Percentiles rank a stretch among this genome's conserved stretches.
phyloP scores from a whole-genome alignment of 495 filamentous ascomycete species.

The Parmelia sp. region DNA sequence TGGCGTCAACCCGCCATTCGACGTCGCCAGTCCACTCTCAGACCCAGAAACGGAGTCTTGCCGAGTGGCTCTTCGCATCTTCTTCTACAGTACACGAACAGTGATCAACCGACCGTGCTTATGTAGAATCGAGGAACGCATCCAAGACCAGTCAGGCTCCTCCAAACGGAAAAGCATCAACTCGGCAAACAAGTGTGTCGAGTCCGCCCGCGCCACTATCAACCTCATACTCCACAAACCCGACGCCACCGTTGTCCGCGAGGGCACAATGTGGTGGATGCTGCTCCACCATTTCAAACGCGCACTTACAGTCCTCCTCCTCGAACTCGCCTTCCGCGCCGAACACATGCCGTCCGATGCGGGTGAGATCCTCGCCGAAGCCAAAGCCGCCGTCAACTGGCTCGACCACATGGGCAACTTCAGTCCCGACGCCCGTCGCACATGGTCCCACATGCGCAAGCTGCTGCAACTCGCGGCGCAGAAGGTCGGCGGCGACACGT shows the following conservation, averaged over 20 bases:
- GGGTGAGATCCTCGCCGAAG: conserved; percentile 44
- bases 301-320: conserved; percentile 50
- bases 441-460: conserved; percentile 31
- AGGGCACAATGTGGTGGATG: conserved; percentile 56
- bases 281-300: conserved; percentile 58
- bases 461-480: conserved; percentile 19
- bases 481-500: conserved; percentile 19
- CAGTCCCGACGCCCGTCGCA: conserved; percentile 43
- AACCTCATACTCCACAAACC: conserved; percentile 46
- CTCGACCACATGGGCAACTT: conserved; percentile 41
- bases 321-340: conserved; percentile 50
- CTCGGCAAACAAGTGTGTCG: conserved; percentile 50
- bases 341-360: conserved; percentile 51
- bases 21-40: conserved; percentile 34
- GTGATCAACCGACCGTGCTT: conserved; percentile 57
- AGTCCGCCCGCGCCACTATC: conserved; percentile 50
- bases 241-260: conserved; percentile 40
- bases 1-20: conserved; percentile 36
- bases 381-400: conserved; percentile 52
- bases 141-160: conserved; percentile 36
- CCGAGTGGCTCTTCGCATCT: conserved; percentile 37
- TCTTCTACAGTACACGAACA: conserved; percentile 54
- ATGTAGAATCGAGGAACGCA: conserved; percentile 44
- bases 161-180: conserved; percentile 46
- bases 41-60: conserved; percentile 42